Evolutionary conservation across 805 yeast genomes (phyloP), one percentile per base, ranked within the genome.

Genomic region (Clavispora fructus): DNA sequence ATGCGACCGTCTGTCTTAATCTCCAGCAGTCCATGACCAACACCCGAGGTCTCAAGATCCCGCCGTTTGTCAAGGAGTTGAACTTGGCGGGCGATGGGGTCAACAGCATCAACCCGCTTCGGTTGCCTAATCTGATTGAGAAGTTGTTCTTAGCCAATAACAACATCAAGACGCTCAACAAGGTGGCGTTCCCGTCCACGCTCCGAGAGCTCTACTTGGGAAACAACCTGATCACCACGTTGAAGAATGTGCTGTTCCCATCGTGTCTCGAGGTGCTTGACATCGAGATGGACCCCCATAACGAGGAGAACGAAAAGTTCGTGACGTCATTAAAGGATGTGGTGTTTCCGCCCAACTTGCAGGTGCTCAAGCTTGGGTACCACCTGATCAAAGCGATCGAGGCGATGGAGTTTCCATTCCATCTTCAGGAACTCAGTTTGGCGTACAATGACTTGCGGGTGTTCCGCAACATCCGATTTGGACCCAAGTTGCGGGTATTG

Each of bases 21-120:
- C 53, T 72, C 11, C 75, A 71, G 51, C 68, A 67, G 43, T 68
- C 74, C 3, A 72, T 71, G 75, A 69, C 75, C 6, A 70, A 62
- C 48, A 71, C 75, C 1, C 53, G 77, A 42, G 76, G 76, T 0
- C 57, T 72, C 29, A 72, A 71, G 48, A 52, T 72, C 29, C 75
- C 75, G 1, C 58, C 62, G 19, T 52, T 47, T 25, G 49, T 72
- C 17, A 57, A 53, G 45, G 54, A 59, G 25, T 53, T 71, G 33
- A 66, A 69, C 35, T 52, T 71, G 48, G 65, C 68, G 9, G 60
- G 60, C 40, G 63, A 69, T 51, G 75, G 76, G 13, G 75, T 72
- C 31, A 71, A 71, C 52, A 69, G 74, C 53, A 69, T 72, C 33
- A 71, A 71, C 51, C 77, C 76, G 2, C 61, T 72, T 42, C 68